These are phyloP conservation scores for Acanthochlamys bracteata DNA, from an alignment of 106 monocot genomes.

Conservation along the genomic window DNA sequence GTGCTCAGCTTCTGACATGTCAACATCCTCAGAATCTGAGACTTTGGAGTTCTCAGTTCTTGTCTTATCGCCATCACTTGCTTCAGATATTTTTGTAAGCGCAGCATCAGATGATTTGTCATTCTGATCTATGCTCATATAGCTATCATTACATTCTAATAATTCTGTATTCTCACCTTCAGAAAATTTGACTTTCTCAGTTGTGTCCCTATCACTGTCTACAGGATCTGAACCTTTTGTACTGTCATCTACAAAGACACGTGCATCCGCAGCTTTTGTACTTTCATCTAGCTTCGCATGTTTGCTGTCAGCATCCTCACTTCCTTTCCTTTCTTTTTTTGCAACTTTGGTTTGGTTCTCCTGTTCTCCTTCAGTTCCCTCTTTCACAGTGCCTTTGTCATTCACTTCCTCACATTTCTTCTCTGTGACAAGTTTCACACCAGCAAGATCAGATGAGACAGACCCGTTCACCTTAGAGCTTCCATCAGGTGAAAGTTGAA, in stretches of 20 bases:
- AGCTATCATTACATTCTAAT: too few relatives aligned
- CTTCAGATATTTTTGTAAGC: neutral
- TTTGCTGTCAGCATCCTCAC: neutral
- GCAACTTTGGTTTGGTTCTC: neutral
- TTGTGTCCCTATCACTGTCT: too few relatives aligned
- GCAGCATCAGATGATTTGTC: neutral
- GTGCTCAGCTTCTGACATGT: neutral
- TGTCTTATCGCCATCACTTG: neutral
- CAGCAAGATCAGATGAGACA: neutral
- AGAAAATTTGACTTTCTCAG: too few relatives aligned
- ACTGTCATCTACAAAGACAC: too few relatives aligned
- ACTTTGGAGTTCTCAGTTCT: neutral
- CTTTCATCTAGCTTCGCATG: neutral
- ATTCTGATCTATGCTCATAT: too few relatives aligned
- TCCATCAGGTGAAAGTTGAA: neutral
- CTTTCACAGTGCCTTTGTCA: neutral
- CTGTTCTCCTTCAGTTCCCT: neutral
- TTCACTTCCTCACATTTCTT: constrained; percentile 1
- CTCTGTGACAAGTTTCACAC: neutral
- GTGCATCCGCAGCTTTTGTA: neutral
- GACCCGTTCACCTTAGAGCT: neutral
- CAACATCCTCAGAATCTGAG: neutral
- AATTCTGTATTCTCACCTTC: too few relatives aligned
- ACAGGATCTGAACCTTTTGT: too few relatives aligned
- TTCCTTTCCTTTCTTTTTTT: neutral